These are phyloP conservation scores for Dothistroma pini DNA, from an alignment of 2,329 filamentous ascomycete genomes.

Conservation along the genomic window DNA sequence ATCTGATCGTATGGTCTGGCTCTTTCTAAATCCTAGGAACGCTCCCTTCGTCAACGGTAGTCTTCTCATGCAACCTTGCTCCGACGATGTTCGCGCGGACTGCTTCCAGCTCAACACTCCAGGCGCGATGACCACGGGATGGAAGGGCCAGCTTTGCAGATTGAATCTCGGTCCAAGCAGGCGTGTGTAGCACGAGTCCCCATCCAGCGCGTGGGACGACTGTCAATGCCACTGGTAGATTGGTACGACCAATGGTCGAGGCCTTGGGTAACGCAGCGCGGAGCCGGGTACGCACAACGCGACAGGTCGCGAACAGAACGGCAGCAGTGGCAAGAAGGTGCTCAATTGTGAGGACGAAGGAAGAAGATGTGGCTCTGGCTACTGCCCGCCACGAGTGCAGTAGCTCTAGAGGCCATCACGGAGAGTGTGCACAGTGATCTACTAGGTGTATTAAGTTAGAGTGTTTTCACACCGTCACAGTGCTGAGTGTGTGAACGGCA, in stretches of 20 bases:
- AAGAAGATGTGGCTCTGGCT: slow-evolving; percentile 6
- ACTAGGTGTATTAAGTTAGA: slow-evolving; percentile 21
- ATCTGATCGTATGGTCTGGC: not conserved
- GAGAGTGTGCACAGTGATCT: slow-evolving; percentile 20
- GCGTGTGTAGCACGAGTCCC: slow-evolving; percentile 6
- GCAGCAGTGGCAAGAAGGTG: slow-evolving; percentile 1
- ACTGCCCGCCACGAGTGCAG: slow-evolving; percentile 15
- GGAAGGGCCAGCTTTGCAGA: not conserved
- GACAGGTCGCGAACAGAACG: slow-evolving; percentile 12
- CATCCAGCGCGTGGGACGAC: slow-evolving; percentile 15
- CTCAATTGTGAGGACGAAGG: slow-evolving; percentile 1
- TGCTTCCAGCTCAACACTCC: not conserved
- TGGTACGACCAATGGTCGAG: slow-evolving; percentile 1
- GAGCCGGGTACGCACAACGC: slow-evolving; percentile 18
- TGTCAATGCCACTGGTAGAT: slow-evolving; percentile 8
- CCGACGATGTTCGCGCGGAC: slow-evolving; percentile 1
- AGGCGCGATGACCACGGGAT: not conserved
- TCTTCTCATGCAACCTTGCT: not conserved
- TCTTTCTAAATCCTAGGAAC: not conserved
- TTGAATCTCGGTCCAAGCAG: not conserved
- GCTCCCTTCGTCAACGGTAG: not conserved
- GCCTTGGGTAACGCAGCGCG: slow-evolving; percentile 14
- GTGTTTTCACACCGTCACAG: slow-evolving; percentile 7
- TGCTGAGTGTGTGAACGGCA: slow-evolving; percentile 10
- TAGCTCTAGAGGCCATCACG: slow-evolving; percentile 20